Evolutionary conservation across 2,329 filamentous ascomycete genomes (phyloP), one percentile per base, ranked within the genome.

Genomic region (Fusarium euwallaceae): DNA sequence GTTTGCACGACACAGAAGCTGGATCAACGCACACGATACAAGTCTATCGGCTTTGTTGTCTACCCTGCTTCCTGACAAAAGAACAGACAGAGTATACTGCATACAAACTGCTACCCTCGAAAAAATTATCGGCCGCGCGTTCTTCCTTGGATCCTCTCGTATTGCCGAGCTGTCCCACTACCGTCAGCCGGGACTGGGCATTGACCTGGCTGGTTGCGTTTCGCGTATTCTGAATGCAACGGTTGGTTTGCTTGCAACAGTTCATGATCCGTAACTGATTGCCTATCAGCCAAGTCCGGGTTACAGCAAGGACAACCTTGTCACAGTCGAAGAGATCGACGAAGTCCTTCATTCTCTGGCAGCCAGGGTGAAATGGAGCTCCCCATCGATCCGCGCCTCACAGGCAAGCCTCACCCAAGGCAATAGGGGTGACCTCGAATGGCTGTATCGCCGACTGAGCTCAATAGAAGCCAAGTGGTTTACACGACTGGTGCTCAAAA

Each of bases 381-480:
- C 92, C 3, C 89, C 89, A 1, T 85, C 87, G 17, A 84, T 95
- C 64, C 87, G 88, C 55, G 80, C 82, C 24, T 80, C 82, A 4
- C 78, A 78, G 36, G 70, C 78, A 16, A 75, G 69, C 64, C 37
- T 77, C 36, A 70, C 74, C 24, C 43, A 67, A 61, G 60, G 75
- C 45, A 84, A 76, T 78, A 88, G 78, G 81, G 82, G 84, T 6
- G 80, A 87, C 4, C 81, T 96, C 1, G 85, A 86, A 22, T 79
- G 81, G 0, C 79, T 95, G 1, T 93, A 93, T 77, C 84, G 83
- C 34, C 88, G 89, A 9, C 79, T 95, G 11, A 86, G 86, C 55
- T 89, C 94, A 4, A 86, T 86, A 51, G 94, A 97, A 79, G 93
- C 92, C 5, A 98, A 98, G 83, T 98, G 95, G 95, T 87, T 98